Evolutionary conservation across 1,284 basidiomycete species (phyloP), one percentile per base, ranked within the genome.

Genomic region (Ceratobasidium sp.): DNA sequence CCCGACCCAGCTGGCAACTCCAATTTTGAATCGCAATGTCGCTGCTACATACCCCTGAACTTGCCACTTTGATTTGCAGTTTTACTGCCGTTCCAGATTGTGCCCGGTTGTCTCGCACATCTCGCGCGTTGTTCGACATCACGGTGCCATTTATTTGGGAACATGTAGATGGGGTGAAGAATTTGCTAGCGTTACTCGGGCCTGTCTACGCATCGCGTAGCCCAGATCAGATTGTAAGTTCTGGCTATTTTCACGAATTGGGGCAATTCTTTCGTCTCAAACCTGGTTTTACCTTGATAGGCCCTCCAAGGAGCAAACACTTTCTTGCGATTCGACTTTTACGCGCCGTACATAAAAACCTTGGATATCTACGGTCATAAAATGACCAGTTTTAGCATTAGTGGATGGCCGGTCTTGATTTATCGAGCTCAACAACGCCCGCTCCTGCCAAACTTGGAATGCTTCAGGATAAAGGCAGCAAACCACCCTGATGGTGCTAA

Each of bases 291-390:
- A 58, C n/a, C n/a, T n/a, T n/a, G n/a, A 43, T 16, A 58, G 54
- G 19, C 37, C 14, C 54, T 58, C n/a, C 9, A 11, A 37, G 14
- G 54, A 37, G 16, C 34, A 58, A 19, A 54, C 49, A n/a, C 49
- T 19, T 66, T 53, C 31, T 48, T 16, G 11, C 64, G 64, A 0
- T 66, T 53, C 11, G 66, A 69, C 53, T 31, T 69, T 31, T 69
- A 58, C 66, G 51, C 66, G 13, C 53, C 66, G 1, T 13, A 69
- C 53, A 53, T 69, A 9, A 39, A 56, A n/a, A 19, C 13, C 31
- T 27, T 69, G 24, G 37, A 58, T 16, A 22, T 46, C 8, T 69
- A 56, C 41, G 66, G 66, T n/a, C 19, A 7, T 16, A 13, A 53
- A 16, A 27, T 8, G 34, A 4, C 34, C 1, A 48, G 14, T 19